Percentiles rank a stretch among this genome's conserved stretches.
phyloP scores from a whole-genome alignment of 345 rosid species.

The Dipteronia dyeriana region DNA sequence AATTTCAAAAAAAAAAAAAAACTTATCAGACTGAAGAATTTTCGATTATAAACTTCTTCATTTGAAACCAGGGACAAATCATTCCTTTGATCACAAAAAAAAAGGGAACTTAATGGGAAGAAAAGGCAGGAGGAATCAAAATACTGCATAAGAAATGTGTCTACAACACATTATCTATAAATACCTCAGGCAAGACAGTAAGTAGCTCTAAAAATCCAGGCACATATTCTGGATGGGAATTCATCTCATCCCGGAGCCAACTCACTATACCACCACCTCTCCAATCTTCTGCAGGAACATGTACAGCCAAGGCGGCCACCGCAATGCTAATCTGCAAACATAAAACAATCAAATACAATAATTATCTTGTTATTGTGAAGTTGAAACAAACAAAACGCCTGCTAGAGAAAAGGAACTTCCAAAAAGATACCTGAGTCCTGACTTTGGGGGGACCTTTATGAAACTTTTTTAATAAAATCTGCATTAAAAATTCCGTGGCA shows the following conservation, averaged over 20 bases:
- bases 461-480: constrained; percentile 90
- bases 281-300: constrained; percentile 95
- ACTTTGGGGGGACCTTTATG: constrained; percentile 96
- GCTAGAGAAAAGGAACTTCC: neutral
- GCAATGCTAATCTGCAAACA: constrained; percentile 92
- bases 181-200: constrained; percentile 96
- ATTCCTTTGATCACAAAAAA: neutral
- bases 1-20: neutral
- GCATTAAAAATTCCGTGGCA: constrained; percentile 35
- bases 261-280: constrained; percentile 90
- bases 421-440: constrained; percentile 81
- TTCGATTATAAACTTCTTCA: neutral
- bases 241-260: constrained; percentile 97
- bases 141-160: neutral
- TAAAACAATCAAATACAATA: constrained; percentile 26
- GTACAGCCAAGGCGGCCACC: constrained; percentile 98
- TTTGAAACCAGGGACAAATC: neutral
- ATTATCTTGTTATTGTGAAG: constrained; percentile 15
- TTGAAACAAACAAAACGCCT: constrained; percentile 1
- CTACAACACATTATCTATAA: constrained; percentile 9
- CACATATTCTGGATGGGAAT: constrained; percentile 82
- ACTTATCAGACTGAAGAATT: neutral
- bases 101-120: neutral
- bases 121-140: constrained; percentile 8
- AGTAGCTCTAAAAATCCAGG: constrained; percentile 98